Evolutionary conservation across 768 basidiomycete species (phyloP).

Genomic region (Nidula microcarpa): DNA sequence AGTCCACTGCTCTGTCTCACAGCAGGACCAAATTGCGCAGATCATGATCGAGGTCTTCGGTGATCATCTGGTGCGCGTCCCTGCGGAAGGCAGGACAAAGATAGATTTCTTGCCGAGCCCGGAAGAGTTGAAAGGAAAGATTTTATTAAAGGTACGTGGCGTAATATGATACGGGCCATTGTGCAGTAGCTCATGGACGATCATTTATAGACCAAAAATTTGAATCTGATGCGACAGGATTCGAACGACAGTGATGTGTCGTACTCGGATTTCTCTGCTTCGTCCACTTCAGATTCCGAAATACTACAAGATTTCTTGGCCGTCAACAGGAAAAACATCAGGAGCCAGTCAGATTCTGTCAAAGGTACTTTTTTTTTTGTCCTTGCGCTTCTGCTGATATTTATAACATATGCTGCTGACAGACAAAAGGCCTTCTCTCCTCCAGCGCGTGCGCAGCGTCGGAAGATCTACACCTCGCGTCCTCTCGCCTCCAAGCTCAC

Average conservation of each 20-base stretch:
- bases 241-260: slow-evolving; percentile 15
- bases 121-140: slow-evolving; percentile 73
- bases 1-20: slow-evolving; percentile 74
- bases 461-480: slow-evolving; percentile 12
- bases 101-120: slow-evolving; percentile 79
- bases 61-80: slow-evolving; percentile 27
- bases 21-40: slow-evolving; percentile 75
- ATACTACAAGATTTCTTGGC: slow-evolving; percentile 15
- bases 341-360: slow-evolving; percentile 21
- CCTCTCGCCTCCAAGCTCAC: neutral
- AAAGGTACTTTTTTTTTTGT: slow-evolving; percentile 20
- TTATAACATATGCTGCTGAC: neutral
- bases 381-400: neutral
- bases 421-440: slow-evolving; percentile 33
- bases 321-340: slow-evolving; percentile 3
- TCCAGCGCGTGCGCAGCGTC: slow-evolving; percentile 36
- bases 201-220: slow-evolving; percentile 65
- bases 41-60: slow-evolving; percentile 64
- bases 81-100: slow-evolving; percentile 34
- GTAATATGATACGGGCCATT: neutral
- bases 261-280: slow-evolving; percentile 20
- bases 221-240: slow-evolving; percentile 39
- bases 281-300: slow-evolving; percentile 24
- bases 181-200: neutral
- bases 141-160: slow-evolving; percentile 69